phyloP scores from a whole-genome alignment of 2,329 filamentous ascomycete genomes.

The Lasiodiplodia sp. region DNA sequence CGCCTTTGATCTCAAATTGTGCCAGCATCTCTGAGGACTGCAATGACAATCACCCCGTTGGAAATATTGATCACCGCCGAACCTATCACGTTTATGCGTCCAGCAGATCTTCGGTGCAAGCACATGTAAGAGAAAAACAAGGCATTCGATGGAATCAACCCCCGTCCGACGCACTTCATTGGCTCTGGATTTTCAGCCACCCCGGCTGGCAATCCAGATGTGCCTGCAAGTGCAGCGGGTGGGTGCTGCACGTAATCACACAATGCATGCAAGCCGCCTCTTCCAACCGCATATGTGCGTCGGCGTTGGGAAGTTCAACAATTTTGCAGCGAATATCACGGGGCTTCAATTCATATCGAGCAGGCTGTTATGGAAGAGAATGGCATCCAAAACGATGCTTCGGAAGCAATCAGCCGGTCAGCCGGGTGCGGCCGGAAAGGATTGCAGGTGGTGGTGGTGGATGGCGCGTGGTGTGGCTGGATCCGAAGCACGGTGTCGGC shows the following conservation, averaged over 20 bases:
- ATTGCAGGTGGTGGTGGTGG: background rate
- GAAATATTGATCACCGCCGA: background rate
- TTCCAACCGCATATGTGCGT: background rate
- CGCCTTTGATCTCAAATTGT: background rate
- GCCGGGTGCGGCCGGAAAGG: background rate
- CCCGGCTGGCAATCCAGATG: background rate
- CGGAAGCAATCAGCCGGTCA: background rate
- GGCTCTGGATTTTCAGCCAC: background rate
- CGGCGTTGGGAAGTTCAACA: background rate
- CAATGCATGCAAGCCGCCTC: background rate
- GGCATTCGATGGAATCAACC: background rate
- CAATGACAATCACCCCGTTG: background rate
- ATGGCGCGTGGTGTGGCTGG: background rate
- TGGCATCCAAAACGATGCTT: background rate
- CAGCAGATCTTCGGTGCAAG: background rate
- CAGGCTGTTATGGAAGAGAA: background rate
- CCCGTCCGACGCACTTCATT: background rate
- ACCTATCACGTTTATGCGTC: background rate
- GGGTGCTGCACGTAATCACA: background rate
- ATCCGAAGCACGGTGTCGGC: background rate
- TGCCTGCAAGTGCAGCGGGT: background rate
- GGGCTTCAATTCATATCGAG: background rate
- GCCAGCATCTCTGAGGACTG: background rate
- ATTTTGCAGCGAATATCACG: background rate
- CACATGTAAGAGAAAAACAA: background rate